Conservation (phyloP, 2,329 filamentous ascomycete species). For the Pyrenochaeta sp. region DNA sequence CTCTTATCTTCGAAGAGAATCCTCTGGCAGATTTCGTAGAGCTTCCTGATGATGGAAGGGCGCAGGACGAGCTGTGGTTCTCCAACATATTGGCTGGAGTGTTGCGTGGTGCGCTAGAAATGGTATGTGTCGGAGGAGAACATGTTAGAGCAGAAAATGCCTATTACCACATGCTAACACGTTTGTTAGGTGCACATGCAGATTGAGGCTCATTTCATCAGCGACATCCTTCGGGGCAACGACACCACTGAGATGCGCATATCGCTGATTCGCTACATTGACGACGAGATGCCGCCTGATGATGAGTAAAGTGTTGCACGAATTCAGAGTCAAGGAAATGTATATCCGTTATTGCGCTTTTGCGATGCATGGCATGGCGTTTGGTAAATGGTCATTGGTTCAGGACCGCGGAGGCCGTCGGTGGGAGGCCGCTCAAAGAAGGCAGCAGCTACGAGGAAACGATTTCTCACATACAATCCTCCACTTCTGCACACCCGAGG, state of each 20-base stretch:
- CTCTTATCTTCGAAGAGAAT: constrained; percentile 94
- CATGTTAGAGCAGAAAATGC: not conserved
- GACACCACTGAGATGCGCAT: constrained; percentile 98
- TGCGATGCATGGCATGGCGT: constrained; percentile 1
- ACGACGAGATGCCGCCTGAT: constrained; percentile 95
- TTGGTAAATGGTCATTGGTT: not conserved
- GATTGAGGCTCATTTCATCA: constrained; percentile 95
- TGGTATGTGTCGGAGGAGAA: constrained; percentile 69
- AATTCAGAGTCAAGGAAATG: not conserved
- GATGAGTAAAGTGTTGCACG: constrained; percentile 71
- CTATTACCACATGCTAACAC: constrained; percentile 7
- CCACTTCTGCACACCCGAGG: too few relatives aligned
- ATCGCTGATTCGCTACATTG: constrained; percentile 89
- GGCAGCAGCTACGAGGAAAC: not conserved
- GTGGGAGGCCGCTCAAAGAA: not conserved
- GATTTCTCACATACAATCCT: too few relatives aligned
- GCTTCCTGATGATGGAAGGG: constrained; percentile 90
- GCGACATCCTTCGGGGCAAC: constrained; percentile 88
- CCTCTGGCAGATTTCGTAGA: constrained; percentile 97
- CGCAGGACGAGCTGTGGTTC: constrained; percentile 98
- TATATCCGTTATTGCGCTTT: not conserved
- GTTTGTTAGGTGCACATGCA: constrained; percentile 82
- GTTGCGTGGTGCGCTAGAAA: constrained; percentile 87
- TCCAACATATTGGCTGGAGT: constrained; percentile 97
- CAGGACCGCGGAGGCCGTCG: not conserved